Base-by-base conservation (phyloP, 306 rosid species). In the Bauhinia variegata region DNA sequence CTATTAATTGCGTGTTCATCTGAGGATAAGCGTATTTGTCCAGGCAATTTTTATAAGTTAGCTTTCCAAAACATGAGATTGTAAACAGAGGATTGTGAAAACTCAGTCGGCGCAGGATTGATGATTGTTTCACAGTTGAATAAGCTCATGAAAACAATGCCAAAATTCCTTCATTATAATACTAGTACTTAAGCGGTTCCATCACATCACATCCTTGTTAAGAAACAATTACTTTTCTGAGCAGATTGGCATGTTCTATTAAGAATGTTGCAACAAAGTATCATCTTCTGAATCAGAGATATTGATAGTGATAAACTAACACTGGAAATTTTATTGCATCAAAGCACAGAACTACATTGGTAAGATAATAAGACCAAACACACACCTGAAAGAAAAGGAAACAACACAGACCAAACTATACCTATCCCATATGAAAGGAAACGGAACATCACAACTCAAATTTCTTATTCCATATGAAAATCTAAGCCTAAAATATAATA, bases 271-370 rank as follows among this genome's bases (percentile, higher is more conserved):
- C 19, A 10, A 11, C 17, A 54, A 12, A 54, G 5, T 5, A 54
- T 23, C 28, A 1, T 23, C 38, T 4, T 18, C 33, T 17, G 18
- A 19, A 52, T 52, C 13, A 52, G 14, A 9, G 1, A 6, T 2
- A 23, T 23, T 23, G 4, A 15, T 17, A 56, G 6, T 3, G n/a
- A n/a, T n/a, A 37, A 38, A 18, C 39, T 13, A 54, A 14, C 3
- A 15, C 71, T 32, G 39, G 38, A 60, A 41, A 54, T 7, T 60
- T 52, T 38, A 28, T 60, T 80, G 53, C 8, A 66, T 71, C 11
- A 57, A 46, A 32, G 37, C 70, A 53, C 55, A 65, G 30, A 23
- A 39, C 60, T 33, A 62, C 67, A 74, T 15, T 0, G n/a, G 23
- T 8, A 32, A 0, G 51, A 64, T 9, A 16, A 33, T 2, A 15